Evolutionary conservation across 495 filamentous ascomycete species (phyloP).

Genomic region (Friedmanniomyces endolithicus): DNA sequence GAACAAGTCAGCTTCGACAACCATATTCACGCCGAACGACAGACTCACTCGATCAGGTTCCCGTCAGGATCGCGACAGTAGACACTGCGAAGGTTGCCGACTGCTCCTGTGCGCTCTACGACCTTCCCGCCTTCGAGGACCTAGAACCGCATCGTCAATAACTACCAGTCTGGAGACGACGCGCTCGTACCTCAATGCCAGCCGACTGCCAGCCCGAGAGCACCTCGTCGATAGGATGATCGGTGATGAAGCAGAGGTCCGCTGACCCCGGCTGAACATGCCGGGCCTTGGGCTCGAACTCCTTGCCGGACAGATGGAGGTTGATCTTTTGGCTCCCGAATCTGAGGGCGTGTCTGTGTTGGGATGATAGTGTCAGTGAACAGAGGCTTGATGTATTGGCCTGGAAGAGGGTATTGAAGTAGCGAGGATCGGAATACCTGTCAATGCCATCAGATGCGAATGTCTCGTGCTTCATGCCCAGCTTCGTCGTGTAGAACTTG

Average conservation of each 20-base stretch:
- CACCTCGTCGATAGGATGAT: conserved; percentile 33
- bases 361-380: neutral
- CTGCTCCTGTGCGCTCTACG: conserved; percentile 40
- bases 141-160: neutral
- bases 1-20: neutral
- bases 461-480: conserved; percentile 40
- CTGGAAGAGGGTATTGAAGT: neutral
- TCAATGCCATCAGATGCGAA: conserved; percentile 29
- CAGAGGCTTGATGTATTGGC: neutral
- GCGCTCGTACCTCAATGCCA: conserved; percentile 30
- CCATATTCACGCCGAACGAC: neutral
- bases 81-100: conserved; percentile 39
- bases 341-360: conserved; percentile 34
- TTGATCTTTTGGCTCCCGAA: conserved; percentile 46
- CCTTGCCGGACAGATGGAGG: conserved; percentile 39
- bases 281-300: conserved; percentile 43
- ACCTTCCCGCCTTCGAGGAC: conserved; percentile 35
- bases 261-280: conserved; percentile 37
- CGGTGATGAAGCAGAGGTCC: conserved; percentile 44
- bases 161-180: neutral
- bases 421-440: conserved; percentile 1
- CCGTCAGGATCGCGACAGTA: conserved; percentile 46
- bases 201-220: conserved; percentile 27
- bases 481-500: conserved; percentile 36
- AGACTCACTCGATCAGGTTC: conserved; percentile 46